phyloP scores from a whole-genome alignment of 495 filamentous ascomycete species.

The Penicillium steckii region DNA sequence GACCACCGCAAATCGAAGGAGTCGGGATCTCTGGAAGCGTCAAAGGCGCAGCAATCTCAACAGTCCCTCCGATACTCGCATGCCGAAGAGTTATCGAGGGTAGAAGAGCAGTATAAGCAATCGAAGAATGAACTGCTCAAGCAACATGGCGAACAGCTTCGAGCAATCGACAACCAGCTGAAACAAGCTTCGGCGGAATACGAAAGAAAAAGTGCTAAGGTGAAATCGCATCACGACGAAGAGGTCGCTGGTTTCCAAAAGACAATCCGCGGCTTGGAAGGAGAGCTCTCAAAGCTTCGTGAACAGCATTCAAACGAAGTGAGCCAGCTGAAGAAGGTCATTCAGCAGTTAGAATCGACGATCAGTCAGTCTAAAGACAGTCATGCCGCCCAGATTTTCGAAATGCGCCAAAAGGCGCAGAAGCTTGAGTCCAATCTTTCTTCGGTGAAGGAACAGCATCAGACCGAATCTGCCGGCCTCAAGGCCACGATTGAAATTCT shows the following conservation, averaged over 20 bases:
- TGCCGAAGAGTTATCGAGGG: constrained; percentile 53
- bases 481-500: constrained; percentile 52
- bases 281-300: constrained; percentile 56
- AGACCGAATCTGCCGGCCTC: constrained; percentile 59
- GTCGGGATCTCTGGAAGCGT: constrained; percentile 59
- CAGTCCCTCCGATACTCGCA: constrained; percentile 71
- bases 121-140: constrained; percentile 44
- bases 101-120: constrained; percentile 47
- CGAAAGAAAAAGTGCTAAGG: constrained; percentile 43
- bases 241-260: constrained; percentile 63
- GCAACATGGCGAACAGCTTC: constrained; percentile 49
- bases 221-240: constrained; percentile 54
- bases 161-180: constrained; percentile 46
- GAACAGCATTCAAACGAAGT: constrained; percentile 55
- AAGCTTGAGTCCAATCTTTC: constrained; percentile 58
- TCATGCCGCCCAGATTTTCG: constrained; percentile 56
- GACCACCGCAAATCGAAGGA: constrained; percentile 75
- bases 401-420: constrained; percentile 54
- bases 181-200: constrained; percentile 50
- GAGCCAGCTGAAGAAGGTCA: constrained; percentile 54
- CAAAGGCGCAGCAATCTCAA: constrained; percentile 64
- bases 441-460: constrained; percentile 52
- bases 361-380: constrained; percentile 50
- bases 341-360: constrained; percentile 54
- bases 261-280: constrained; percentile 56